Percentiles rank a stretch among this genome's conserved stretches.
These are phyloP conservation scores for Oryza officinalis DNA, from an alignment of 176 grass and related monocot genomes.

Conservation along the genomic window DNA sequence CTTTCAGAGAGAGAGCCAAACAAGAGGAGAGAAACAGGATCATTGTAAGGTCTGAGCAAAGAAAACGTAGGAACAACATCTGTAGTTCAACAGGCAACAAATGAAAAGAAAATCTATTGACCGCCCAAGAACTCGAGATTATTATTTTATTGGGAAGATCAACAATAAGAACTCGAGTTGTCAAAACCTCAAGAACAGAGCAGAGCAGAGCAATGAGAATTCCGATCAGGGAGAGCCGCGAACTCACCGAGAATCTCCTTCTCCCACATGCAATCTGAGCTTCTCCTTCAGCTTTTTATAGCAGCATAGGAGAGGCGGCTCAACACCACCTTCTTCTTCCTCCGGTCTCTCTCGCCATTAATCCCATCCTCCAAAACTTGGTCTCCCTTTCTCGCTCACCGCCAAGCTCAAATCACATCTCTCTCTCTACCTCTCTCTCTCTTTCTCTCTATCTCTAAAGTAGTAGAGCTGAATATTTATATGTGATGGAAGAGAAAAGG, in stretches of 20 bases:
- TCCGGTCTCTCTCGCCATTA: slow-evolving; percentile 40
- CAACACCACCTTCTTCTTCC: not conserved
- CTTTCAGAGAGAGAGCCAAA: slow-evolving; percentile 1
- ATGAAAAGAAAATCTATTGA: not conserved
- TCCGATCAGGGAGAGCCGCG: not conserved
- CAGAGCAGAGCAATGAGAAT: not conserved
- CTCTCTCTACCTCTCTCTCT: not conserved
- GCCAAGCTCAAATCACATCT: not conserved
- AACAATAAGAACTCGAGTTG: not conserved
- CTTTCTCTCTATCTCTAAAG: not conserved
- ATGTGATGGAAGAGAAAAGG: not conserved
- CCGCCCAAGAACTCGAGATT: not conserved
- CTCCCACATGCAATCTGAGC: slow-evolving; percentile 18
- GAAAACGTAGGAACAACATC: not conserved
- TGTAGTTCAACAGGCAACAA: not conserved
- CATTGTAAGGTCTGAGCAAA: not conserved
- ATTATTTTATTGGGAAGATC: not conserved
- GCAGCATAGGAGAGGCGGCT: not conserved
- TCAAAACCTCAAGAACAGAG: not conserved
- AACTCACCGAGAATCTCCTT: slow-evolving; percentile 1
- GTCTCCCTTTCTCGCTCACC: slow-evolving; percentile 14
- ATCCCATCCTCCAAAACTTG: slow-evolving; percentile 8
- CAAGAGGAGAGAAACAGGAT: not conserved
- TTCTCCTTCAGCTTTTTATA: not conserved
- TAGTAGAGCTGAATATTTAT: slow-evolving; percentile 35